These are phyloP conservation scores for Heterobasidion irregulare DNA, from an alignment of 1,284 basidiomycete genomes.

Conservation along the genomic window DNA sequence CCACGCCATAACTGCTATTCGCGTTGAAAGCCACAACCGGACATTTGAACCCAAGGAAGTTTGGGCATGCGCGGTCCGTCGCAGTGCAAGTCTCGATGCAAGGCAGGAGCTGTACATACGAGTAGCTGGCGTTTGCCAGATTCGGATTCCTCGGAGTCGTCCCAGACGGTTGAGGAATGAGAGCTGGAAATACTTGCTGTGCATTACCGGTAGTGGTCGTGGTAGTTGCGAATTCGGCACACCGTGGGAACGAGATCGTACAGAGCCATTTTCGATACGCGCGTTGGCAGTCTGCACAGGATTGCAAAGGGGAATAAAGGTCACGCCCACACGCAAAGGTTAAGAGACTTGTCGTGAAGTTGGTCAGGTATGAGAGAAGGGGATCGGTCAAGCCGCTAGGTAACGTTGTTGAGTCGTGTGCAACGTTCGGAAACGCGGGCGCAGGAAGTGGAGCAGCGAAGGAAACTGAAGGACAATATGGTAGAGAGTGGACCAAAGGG, in stretches of 20 bases:
- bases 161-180: constrained; percentile 30
- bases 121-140: constrained; percentile 32
- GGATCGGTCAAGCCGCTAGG: constrained; percentile 39
- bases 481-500: constrained; percentile 60
- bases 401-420: constrained; percentile 45
- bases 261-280: constrained; percentile 81
- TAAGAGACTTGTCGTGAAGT: constrained; percentile 66
- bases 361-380: constrained; percentile 53
- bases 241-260: constrained; percentile 63
- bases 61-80: constrained; percentile 71
- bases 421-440: constrained; percentile 28
- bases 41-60: constrained; percentile 65
- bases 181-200: constrained; percentile 29
- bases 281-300: constrained; percentile 68
- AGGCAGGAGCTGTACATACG: constrained; percentile 55
- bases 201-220: constrained; percentile 22
- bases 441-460: constrained; percentile 64
- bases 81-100: constrained; percentile 73
- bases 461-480: constrained; percentile 65
- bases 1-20: constrained; percentile 65
- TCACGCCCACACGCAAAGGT: constrained; percentile 78
- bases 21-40: constrained; percentile 60
- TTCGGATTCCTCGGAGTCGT: constrained; percentile 34
- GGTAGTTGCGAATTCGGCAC: constrained; percentile 39
- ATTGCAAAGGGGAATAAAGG: constrained; percentile 69